These are phyloP conservation scores for Termitomyces sp. DNA, from an alignment of 768 basidiomycete species.

Conservation along the genomic window DNA sequence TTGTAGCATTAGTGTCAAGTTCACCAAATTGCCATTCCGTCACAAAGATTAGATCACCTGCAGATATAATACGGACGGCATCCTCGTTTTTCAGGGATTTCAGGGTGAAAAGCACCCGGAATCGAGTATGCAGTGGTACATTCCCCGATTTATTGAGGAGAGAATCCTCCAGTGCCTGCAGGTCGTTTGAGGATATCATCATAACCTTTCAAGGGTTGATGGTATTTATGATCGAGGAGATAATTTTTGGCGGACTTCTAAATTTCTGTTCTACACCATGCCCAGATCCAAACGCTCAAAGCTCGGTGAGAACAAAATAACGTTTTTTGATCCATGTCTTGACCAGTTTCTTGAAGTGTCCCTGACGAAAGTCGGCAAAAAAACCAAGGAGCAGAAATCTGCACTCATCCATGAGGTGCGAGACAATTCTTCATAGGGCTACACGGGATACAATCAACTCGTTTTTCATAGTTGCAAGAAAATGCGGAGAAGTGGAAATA, in stretches of 20 bases:
- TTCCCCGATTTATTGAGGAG: constrained; percentile 75
- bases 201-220: constrained; percentile 11
- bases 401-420: constrained; percentile 76
- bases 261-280: constrained; percentile 48
- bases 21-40: constrained; percentile 6
- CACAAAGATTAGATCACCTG: constrained; percentile 40
- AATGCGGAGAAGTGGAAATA: constrained; percentile 89
- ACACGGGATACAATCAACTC: constrained; percentile 1
- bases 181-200: constrained; percentile 44
- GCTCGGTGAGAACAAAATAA: constrained; percentile 53
- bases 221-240: constrained; percentile 27
- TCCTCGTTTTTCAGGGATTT: constrained; percentile 78
- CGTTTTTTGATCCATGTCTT: constrained; percentile 5
- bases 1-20: background rate
- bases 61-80: constrained; percentile 81
- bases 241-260: constrained; percentile 50
- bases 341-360: constrained; percentile 53
- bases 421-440: constrained; percentile 5
- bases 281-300: constrained; percentile 88
- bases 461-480: constrained; percentile 60
- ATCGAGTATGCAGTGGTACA: constrained; percentile 80
- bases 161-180: constrained; percentile 64
- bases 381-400: constrained; percentile 88
- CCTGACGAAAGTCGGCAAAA: constrained; percentile 91
- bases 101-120: constrained; percentile 88